Conservation (phyloP, 345 rosid species). For the Moringa oleifera region DNA sequence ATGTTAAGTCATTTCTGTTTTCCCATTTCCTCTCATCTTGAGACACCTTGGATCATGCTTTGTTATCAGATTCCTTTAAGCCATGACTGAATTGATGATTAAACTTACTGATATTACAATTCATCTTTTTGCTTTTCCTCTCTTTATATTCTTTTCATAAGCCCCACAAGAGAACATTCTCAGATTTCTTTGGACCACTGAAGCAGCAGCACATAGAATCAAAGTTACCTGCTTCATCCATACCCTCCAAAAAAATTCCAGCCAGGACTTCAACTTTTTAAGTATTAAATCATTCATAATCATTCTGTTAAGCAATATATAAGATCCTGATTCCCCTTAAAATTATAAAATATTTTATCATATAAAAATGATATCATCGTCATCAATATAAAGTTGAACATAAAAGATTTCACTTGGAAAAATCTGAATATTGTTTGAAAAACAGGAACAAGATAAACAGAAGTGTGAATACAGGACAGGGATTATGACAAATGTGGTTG, state of each 20-base stretch:
- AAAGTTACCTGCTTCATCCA: slow-evolving; percentile 9
- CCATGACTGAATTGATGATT: too few species aligned
- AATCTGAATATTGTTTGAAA: slow-evolving; percentile 28
- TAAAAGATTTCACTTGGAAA: too few species aligned
- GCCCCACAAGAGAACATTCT: slow-evolving; percentile 1
- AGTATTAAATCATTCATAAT: too few species aligned
- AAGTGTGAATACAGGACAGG: slow-evolving; percentile 22
- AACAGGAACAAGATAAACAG: slow-evolving; percentile 22
- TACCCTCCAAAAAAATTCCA: too few species aligned
- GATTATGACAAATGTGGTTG: slow-evolving; percentile 12
- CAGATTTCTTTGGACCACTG: slow-evolving; percentile 18
- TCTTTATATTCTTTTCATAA: background rate
- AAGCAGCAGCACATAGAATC: slow-evolving; percentile 19
- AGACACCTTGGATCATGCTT: slow-evolving; percentile 11
- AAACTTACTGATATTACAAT: slow-evolving; percentile 8
- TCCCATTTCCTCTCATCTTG: slow-evolving; percentile 11
- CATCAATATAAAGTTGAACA: too few species aligned
- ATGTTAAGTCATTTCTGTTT: slow-evolving; percentile 18
- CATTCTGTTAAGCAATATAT: too few species aligned
- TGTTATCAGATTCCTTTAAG: slow-evolving; percentile 15
- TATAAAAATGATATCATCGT: too few species aligned
- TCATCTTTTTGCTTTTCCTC: slow-evolving; percentile 1
- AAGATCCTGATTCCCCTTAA: too few species aligned
- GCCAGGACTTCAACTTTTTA: too few species aligned
- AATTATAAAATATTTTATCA: too few species aligned